Conservation (phyloP, 2,329 filamentous ascomycete species). For the Aspergillus vadensis region DNA sequence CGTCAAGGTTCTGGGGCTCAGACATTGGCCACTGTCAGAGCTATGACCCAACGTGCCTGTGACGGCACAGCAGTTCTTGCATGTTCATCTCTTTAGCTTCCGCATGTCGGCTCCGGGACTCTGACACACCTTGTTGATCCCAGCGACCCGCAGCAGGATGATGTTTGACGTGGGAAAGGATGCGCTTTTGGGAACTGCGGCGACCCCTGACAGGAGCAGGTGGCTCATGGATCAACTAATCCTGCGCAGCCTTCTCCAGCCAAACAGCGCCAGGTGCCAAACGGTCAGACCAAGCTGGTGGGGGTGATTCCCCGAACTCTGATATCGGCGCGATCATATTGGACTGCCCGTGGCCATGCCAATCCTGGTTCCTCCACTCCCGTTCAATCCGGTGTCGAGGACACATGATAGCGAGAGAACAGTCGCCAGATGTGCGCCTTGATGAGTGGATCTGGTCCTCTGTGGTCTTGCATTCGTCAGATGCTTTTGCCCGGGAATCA, state of each 20-base stretch:
- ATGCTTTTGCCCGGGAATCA: conserved; percentile 19
- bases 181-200: conserved; percentile 19
- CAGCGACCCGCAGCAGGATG: conserved; percentile 10
- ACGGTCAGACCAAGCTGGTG: conserved; percentile 8
- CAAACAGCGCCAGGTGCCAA: conserved; percentile 10
- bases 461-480: conserved; percentile 26
- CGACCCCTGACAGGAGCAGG: conserved; percentile 20
- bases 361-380: conserved; percentile 12
- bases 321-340: conserved; percentile 21
- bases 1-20: conserved; percentile 21
- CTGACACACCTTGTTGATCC: conserved; percentile 17
- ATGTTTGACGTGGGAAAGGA: conserved; percentile 19
- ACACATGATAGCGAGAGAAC: conserved; percentile 18
- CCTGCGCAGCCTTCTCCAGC: conserved; percentile 11
- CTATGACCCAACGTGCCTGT: conserved; percentile 18
- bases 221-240: conserved; percentile 18
- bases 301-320: conserved; percentile 5
- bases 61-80: conserved; percentile 27
- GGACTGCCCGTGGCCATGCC: conserved; percentile 6
- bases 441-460: conserved; percentile 12
- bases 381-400: conserved; percentile 7
- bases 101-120: conserved; percentile 5
- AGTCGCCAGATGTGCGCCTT: conserved; percentile 12
- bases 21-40: conserved; percentile 21
- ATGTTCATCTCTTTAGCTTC: conserved; percentile 20